These are phyloP conservation scores for Lenzites betulinus DNA, from an alignment of 768 basidiomycete genomes.

Conservation along the genomic window DNA sequence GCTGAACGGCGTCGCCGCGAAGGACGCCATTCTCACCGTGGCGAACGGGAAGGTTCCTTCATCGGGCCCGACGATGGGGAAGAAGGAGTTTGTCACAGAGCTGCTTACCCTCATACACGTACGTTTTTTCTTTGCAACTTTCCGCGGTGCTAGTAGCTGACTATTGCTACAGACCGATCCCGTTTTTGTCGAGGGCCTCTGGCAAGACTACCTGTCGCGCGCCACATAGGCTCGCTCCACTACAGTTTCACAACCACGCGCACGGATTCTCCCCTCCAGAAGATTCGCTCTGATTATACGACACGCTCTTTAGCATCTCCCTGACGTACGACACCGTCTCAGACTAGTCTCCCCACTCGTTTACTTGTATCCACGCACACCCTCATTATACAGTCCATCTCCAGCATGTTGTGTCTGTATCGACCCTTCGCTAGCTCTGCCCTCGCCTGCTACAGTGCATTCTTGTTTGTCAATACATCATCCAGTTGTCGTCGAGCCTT, in stretches of 20 bases:
- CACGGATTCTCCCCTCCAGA: neutral
- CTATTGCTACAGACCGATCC: constrained; percentile 53
- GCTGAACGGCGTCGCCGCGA: constrained; percentile 11
- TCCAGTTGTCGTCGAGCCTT: neutral
- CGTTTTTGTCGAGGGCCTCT: constrained; percentile 63
- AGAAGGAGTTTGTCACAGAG: constrained; percentile 57
- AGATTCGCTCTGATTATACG: neutral
- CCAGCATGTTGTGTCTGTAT: neutral
- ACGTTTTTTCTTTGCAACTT: neutral
- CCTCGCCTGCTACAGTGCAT: neutral
- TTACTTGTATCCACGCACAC: neutral
- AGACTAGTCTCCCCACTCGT: neutral
- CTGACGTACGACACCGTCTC: neutral
- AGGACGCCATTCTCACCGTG: constrained; percentile 13
- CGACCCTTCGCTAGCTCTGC: neutral
- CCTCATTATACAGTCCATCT: neutral
- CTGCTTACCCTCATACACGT: constrained; percentile 64
- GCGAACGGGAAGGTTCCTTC: neutral
- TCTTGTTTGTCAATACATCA: neutral
- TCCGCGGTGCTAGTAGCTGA: neutral
- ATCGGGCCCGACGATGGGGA: neutral
- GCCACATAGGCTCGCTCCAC: neutral
- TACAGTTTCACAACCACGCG: neutral
- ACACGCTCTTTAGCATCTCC: no score
- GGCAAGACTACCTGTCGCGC: constrained; percentile 46